Percentiles rank a stretch among this genome's conserved stretches.
Evolutionary conservation across 2,329 filamentous ascomycete genomes (phyloP).

Genomic region (Macrophomina phaseolina): DNA sequence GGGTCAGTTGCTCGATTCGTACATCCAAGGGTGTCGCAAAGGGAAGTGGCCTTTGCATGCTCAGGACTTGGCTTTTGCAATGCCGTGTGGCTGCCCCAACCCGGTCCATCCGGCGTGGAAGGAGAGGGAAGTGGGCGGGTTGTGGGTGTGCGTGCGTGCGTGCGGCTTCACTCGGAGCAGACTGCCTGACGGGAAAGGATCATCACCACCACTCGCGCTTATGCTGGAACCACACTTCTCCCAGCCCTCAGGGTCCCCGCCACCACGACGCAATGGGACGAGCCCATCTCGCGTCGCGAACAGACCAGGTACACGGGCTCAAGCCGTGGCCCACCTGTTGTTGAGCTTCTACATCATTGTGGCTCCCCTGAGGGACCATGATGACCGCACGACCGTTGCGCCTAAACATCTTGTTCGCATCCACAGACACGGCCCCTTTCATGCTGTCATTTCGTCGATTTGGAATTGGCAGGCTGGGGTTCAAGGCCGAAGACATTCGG

Average conservation of each 20-base stretch:
- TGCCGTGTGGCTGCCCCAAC: slow-evolving; percentile 9
- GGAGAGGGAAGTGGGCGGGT: slow-evolving; percentile 9
- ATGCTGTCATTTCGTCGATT: slow-evolving; percentile 16
- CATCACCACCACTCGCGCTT: slow-evolving; percentile 2
- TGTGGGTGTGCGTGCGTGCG: slow-evolving; percentile 7
- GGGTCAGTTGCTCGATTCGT: slow-evolving; percentile 18
- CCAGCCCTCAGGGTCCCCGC: slow-evolving; percentile 15
- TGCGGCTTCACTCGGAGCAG: slow-evolving; percentile 20
- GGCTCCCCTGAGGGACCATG: slow-evolving; percentile 18
- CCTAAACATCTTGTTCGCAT: slow-evolving; percentile 6
- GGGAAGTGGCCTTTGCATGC: slow-evolving; percentile 7
- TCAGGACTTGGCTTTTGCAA: slow-evolving; percentile 22
- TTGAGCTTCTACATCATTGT: slow-evolving; percentile 24
- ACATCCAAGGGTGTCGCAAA: slow-evolving; percentile 5
- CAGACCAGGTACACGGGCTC: slow-evolving; percentile 23
- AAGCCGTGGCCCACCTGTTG: slow-evolving; percentile 11
- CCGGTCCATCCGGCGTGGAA: slow-evolving; percentile 16
- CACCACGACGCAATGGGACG: slow-evolving; percentile 18
- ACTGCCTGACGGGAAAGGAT: slow-evolving; percentile 16
- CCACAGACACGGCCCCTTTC: slow-evolving; percentile 20
- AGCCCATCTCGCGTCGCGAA: slow-evolving; percentile 16
- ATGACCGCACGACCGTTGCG: slow-evolving; percentile 13
- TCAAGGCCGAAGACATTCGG: background rate
- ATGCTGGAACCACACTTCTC: background rate
- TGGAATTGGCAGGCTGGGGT: background rate